Base-by-base conservation (phyloP, 805 yeast species). In the Myxozyma kluyveri region DNA sequence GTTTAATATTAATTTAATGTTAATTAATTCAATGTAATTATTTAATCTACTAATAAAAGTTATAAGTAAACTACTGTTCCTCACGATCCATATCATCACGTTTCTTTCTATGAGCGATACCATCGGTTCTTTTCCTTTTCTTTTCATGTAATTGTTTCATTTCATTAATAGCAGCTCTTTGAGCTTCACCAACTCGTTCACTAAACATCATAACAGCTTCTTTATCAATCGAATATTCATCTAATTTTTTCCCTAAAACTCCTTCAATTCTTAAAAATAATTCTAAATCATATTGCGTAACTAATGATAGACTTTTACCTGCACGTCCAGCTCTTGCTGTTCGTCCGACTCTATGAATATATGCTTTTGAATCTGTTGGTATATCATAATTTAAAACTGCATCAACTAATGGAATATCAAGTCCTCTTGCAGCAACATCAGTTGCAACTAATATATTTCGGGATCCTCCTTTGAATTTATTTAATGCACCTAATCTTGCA, bases 401-500 rank as follows among this genome's bases (percentile, higher is more conserved):
- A 47, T 95, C 86, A 63, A 93, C 99, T 69, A 90, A 88, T 70
- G 99, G 99, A 77, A 93, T 93, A 82, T 93, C 99, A 73, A 93
- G 82, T 77, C 99, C 99, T 82, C 99, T 88, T 50, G 99, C 98
- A 62, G 99, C 99, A 63, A 93, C 99, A 50, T 98, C 99, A 61
- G 99, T 93, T 41, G 99, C 99, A 61, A 93, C 99, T 74, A 93
- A 79, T 63, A 93, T 81, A 63, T 95, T 93, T 39, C 97, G 88
- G 64, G 80, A 78, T 69, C 98, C 99, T 58, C 82, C 74, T 78
- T 88, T 88, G 81, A 93, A 93, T 62, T 89, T 85, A 64, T 88
- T 90, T 65, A 93, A 77, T 49, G 99, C 99, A 70, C 93, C 96
- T 46, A 88, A 76, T 66, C 96, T 75, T 66, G 88, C 91, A 23